Evolutionary conservation across 352 stramenopile species (phyloP).

Genomic region (Phytophthora sp.): DNA sequence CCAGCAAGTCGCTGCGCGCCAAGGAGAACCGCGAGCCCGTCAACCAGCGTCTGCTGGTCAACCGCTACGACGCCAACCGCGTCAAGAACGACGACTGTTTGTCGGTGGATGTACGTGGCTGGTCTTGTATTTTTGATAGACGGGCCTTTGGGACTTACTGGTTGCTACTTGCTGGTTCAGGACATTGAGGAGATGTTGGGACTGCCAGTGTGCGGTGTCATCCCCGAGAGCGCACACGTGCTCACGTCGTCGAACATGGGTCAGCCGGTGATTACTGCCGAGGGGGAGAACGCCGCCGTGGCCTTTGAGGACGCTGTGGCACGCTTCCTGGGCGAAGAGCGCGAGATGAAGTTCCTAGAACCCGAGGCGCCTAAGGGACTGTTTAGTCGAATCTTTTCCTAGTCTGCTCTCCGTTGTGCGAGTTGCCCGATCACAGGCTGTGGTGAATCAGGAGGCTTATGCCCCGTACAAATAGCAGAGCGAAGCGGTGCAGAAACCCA

Average conservation of each 20-base stretch:
- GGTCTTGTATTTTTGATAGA: too few relatives aligned
- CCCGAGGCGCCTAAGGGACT: conserved; percentile 84
- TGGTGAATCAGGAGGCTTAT: conserved; percentile 31
- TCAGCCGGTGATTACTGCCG: conserved; percentile 88
- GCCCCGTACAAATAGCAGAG: conserved; percentile 5
- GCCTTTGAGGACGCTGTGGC: conserved; percentile 92
- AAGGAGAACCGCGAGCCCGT: conserved; percentile 81
- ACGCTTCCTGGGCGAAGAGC: conserved; percentile 89
- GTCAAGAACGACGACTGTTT: conserved; percentile 91
- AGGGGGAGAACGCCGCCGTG: conserved; percentile 71
- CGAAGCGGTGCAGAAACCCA: conserved; percentile 19
- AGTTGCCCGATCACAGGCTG: not conserved
- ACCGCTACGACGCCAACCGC: conserved; percentile 91
- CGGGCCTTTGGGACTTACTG: too few relatives aligned
- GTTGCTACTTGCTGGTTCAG: too few relatives aligned
- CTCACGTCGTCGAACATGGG: conserved; percentile 94
- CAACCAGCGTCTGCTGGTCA: conserved; percentile 89
- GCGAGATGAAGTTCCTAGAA: conserved; percentile 87
- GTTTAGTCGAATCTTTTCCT: conserved; percentile 75
- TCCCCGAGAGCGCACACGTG: conserved; percentile 91
- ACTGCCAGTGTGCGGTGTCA: conserved; percentile 89
- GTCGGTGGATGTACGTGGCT: conserved; percentile 85
- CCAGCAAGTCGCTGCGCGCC: conserved; percentile 86
- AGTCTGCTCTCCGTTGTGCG: not conserved
- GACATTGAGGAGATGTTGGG: conserved; percentile 95